Evolutionary conservation across 768 basidiomycete species (phyloP).

Genomic region (Wakefieldia striispora): DNA sequence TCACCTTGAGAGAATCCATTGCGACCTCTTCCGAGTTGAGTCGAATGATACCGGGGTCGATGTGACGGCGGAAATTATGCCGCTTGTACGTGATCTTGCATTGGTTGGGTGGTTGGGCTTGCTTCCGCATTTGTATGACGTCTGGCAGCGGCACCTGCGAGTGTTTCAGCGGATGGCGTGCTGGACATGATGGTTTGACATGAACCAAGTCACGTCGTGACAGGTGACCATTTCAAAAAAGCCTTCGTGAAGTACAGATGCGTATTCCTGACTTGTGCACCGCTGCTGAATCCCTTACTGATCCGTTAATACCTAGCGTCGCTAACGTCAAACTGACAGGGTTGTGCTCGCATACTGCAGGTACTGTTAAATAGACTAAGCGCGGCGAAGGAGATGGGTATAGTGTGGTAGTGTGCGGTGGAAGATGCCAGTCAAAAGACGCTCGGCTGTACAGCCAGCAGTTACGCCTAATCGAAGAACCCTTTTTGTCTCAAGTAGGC

Average conservation of each 20-base stretch:
- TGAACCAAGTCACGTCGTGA: too few species aligned
- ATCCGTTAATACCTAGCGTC: too few species aligned
- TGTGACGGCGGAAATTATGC: constrained; percentile 69
- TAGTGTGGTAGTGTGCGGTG: not conserved
- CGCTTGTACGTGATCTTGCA: constrained; percentile 62
- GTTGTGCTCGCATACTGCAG: too few species aligned
- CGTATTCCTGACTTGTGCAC: too few species aligned
- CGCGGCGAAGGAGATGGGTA: too few species aligned
- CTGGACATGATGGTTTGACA: constrained; percentile 11
- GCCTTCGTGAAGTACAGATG: too few species aligned
- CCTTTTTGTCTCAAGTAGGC: constrained; percentile 43
- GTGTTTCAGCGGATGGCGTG: constrained; percentile 16
- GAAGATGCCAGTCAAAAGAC: not conserved
- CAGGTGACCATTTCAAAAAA: too few species aligned
- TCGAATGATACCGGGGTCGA: constrained; percentile 73
- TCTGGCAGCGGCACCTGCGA: constrained; percentile 31
- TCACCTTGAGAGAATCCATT: constrained; percentile 61
- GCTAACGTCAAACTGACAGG: too few species aligned
- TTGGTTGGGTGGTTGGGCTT: constrained; percentile 7
- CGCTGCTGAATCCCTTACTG: too few species aligned
- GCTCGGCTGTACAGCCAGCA: not conserved
- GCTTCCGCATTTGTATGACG: constrained; percentile 12
- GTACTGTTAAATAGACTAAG: too few species aligned
- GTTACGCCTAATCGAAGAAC: constrained; percentile 35
- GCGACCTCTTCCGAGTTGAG: constrained; percentile 65